Percentiles rank a stretch among this genome's conserved stretches.
Conservation (phyloP, 495 filamentous ascomycete genomes). For the Delitschia confertaspora region DNA sequence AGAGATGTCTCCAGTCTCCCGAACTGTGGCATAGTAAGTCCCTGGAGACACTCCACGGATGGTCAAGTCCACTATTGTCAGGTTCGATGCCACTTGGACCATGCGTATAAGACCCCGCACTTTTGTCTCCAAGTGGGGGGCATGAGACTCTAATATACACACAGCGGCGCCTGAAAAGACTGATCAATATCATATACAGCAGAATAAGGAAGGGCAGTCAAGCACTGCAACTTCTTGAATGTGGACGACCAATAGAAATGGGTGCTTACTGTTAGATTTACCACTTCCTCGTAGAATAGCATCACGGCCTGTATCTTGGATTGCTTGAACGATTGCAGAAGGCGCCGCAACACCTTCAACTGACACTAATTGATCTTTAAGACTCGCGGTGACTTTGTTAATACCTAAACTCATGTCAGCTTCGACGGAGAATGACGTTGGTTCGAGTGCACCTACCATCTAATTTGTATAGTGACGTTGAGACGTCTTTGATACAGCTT, state of each 20-base stretch:
- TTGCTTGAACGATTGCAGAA: slow-evolving; percentile 77
- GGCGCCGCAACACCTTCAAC: slow-evolving; percentile 71
- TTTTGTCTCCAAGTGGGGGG: slow-evolving; percentile 34
- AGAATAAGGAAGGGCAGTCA: not conserved
- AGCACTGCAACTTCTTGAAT: not conserved
- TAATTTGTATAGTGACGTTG: slow-evolving; percentile 61
- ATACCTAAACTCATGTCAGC: slow-evolving; percentile 41
- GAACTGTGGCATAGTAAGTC: slow-evolving; percentile 70
- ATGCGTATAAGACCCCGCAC: slow-evolving; percentile 38
- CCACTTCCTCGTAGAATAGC: slow-evolving; percentile 90
- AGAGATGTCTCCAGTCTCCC: slow-evolving; percentile 84
- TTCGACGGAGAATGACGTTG: not conserved
- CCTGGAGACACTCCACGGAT: slow-evolving; percentile 77
- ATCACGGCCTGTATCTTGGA: slow-evolving; percentile 83
- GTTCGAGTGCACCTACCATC: slow-evolving; percentile 42
- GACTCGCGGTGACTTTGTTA: slow-evolving; percentile 54
- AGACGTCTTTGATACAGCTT: slow-evolving; percentile 74
- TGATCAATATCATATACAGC: slow-evolving; percentile 16
- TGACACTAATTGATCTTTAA: slow-evolving; percentile 58
- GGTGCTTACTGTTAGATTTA: slow-evolving; percentile 64
- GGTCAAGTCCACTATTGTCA: slow-evolving; percentile 81
- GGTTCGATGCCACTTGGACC: slow-evolving; percentile 40
- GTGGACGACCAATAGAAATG: not conserved
- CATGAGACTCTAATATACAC: slow-evolving; percentile 91
- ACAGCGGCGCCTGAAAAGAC: slow-evolving; percentile 67